Evolutionary conservation across 768 basidiomycete species (phyloP).

Genomic region (Naematelia aurantialba): DNA sequence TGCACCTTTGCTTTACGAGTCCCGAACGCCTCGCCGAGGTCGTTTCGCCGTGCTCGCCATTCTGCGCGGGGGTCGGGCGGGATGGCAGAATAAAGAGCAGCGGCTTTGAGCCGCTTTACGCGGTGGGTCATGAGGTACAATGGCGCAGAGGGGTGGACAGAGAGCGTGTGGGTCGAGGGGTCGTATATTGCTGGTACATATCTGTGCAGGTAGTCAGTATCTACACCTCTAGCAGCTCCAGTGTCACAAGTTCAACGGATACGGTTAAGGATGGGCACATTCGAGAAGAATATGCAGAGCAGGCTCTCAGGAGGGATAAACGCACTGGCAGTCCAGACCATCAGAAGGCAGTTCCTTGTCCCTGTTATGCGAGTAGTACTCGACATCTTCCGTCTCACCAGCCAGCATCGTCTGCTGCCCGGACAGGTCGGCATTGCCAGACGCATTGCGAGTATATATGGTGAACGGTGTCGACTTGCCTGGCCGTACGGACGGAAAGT

Average conservation of each 20-base stretch:
- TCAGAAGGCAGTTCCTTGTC: slow-evolving; percentile 53
- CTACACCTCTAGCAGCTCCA: no score
- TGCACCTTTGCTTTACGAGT: slow-evolving; percentile 87
- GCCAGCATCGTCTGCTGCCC: slow-evolving; percentile 57
- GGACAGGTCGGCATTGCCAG: slow-evolving; percentile 21
- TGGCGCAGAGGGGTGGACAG: slow-evolving; percentile 60
- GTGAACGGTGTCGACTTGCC: slow-evolving; percentile 42
- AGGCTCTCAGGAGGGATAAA: slow-evolving; percentile 16
- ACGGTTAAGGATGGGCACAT: no score
- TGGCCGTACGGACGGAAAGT: slow-evolving; percentile 47
- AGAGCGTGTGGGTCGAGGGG: slow-evolving; percentile 67
- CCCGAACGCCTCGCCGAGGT: slow-evolving; percentile 89
- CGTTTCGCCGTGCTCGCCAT: slow-evolving; percentile 63
- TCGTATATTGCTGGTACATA: slow-evolving; percentile 82
- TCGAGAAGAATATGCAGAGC: no score
- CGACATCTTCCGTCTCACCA: slow-evolving; percentile 78
- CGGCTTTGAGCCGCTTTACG: slow-evolving; percentile 65
- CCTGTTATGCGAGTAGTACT: slow-evolving; percentile 65
- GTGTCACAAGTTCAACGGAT: no score
- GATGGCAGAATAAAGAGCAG: slow-evolving; percentile 4
- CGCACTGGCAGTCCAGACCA: slow-evolving; percentile 65
- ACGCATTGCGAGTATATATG: slow-evolving; percentile 34
- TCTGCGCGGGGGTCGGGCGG: slow-evolving; percentile 32
- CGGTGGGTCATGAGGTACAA: slow-evolving; percentile 65
- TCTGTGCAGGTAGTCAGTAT: slow-evolving; percentile 45